Evolutionary conservation across 352 stramenopile genomes (phyloP).

Genomic region (Elongisporangium prolatum): DNA sequence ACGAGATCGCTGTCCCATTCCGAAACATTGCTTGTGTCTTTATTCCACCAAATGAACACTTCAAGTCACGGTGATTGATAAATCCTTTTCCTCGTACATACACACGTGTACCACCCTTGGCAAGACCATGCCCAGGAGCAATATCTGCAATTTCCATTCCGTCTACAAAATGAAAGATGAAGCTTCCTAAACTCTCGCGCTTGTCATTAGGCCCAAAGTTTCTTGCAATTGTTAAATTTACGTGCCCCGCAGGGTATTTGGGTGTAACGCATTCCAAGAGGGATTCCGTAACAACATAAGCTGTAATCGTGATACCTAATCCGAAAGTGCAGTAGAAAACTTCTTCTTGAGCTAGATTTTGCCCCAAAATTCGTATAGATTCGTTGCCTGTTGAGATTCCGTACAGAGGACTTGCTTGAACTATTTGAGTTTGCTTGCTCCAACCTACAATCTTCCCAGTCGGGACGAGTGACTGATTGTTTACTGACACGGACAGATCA

Average conservation of each 20-base stretch:
- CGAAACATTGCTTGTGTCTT: conserved; percentile 14
- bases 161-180: conserved; percentile 31
- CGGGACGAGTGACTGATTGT: conserved; percentile 27
- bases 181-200: conserved; percentile 6
- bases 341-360: conserved; percentile 10
- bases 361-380: conserved; percentile 17
- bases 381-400: conserved; percentile 25
- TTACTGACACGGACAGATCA: conserved; percentile 33
- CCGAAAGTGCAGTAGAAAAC: conserved; percentile 31
- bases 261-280: conserved; percentile 23
- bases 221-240: conserved; percentile 16
- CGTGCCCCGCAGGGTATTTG: conserved; percentile 13
- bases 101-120: conserved; percentile 23
- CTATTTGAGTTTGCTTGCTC: conserved; percentile 7
- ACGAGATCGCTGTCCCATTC: conserved; percentile 21
- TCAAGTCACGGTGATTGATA: conserved; percentile 17
- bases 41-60: conserved; percentile 29
- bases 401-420: conserved; percentile 12
- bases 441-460: conserved; percentile 21
- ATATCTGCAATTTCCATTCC: conserved; percentile 24
- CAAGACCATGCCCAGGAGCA: conserved; percentile 15
- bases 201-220: neutral
- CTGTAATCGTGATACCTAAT: neutral
- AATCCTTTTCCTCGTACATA: conserved; percentile 32
- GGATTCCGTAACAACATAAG: conserved; percentile 3